Evolutionary conservation across 2,329 filamentous ascomycete genomes (phyloP).

Genomic region (Exophiala sideris): DNA sequence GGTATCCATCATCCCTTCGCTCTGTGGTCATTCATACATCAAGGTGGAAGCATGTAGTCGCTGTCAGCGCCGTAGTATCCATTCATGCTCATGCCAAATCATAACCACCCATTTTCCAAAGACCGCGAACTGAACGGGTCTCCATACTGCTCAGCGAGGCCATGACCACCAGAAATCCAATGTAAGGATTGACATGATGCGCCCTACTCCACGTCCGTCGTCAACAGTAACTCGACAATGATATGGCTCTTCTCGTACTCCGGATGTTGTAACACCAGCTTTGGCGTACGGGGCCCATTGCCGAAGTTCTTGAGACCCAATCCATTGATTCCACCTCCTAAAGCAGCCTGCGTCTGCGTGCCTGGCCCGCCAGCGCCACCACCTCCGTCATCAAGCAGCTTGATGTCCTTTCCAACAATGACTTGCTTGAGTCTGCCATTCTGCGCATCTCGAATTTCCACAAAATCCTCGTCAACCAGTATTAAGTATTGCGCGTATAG

Average conservation of each 20-base stretch:
- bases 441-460: conserved; percentile 94
- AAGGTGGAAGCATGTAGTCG: background rate
- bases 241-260: conserved; percentile 80
- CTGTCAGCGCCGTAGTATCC: no score
- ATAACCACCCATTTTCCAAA: no score
- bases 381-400: conserved; percentile 82
- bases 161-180: background rate
- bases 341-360: conserved; percentile 34
- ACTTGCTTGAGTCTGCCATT: conserved; percentile 92
- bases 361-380: conserved; percentile 54
- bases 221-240: conserved; percentile 86
- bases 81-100: no score
- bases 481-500: conserved; percentile 89
- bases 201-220: conserved; percentile 59
- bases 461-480: conserved; percentile 92
- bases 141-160: background rate
- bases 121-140: no score
- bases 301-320: conserved; percentile 33
- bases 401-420: conserved; percentile 85
- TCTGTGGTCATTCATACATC: background rate
- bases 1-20: conserved; percentile 1
- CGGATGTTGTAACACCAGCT: conserved; percentile 93
- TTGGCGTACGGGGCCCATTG: conserved; percentile 66
- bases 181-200: background rate
- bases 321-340: conserved; percentile 36